Conservation (phyloP, 116 monocot genomes). For the Phalaenopsis hybrid region DNA sequence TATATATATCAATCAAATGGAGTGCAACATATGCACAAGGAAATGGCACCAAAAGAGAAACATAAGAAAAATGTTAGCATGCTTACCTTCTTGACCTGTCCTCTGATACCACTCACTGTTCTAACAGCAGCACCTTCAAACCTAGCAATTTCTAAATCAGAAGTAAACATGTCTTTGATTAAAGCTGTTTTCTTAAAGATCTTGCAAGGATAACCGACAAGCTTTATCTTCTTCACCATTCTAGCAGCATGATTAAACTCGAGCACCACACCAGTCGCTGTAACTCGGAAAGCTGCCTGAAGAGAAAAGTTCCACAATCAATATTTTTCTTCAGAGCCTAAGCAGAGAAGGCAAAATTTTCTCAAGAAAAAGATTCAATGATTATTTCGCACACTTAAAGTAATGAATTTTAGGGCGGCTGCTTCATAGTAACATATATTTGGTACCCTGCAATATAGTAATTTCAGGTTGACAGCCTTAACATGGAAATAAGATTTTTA, state of each 20-base stretch:
- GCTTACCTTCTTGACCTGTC: slow-evolving; percentile 73
- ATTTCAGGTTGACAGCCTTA: too few species aligned
- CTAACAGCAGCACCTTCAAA: slow-evolving; percentile 90
- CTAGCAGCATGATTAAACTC: slow-evolving; percentile 83
- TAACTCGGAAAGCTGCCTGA: slow-evolving; percentile 73
- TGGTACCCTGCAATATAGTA: too few species aligned
- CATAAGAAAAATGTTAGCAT: background rate
- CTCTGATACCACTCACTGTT: slow-evolving; percentile 69
- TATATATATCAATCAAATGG: too few species aligned
- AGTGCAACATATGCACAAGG: background rate
- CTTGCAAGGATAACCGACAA: slow-evolving; percentile 81
- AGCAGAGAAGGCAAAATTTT: too few species aligned
- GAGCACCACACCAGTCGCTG: slow-evolving; percentile 63
- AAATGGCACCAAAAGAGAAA: background rate
- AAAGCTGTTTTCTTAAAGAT: slow-evolving; percentile 94
- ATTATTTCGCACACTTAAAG: too few species aligned
- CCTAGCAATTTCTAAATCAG: slow-evolving; percentile 87
- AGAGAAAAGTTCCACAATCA: background rate
- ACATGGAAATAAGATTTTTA: too few species aligned
- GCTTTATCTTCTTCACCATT: slow-evolving; percentile 95
- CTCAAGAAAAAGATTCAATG: too few species aligned
- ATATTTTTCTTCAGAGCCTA: background rate
- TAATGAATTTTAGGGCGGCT: too few species aligned
- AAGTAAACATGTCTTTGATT: slow-evolving; percentile 95
- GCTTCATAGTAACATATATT: too few species aligned